A percentile compares a stretch with the other conserved stretches of the same genome.
Evolutionary conservation across 1,284 basidiomycete genomes (phyloP).

Genomic region (Microbotryomycetes sp.): DNA sequence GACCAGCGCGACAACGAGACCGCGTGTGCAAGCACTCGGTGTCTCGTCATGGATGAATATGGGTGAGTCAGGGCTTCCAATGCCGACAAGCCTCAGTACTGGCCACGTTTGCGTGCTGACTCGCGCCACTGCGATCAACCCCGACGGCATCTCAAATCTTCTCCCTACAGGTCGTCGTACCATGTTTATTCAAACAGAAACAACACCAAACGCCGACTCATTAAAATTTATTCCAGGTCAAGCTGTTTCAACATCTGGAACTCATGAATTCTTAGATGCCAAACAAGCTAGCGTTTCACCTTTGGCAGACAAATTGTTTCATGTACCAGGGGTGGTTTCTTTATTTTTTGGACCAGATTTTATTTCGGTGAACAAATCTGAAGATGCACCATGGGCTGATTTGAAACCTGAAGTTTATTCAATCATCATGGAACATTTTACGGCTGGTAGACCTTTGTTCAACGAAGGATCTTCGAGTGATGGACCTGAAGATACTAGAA

Average conservation of each 20-base stretch:
- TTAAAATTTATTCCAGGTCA: slow-evolving; percentile 96
- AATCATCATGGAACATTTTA: slow-evolving; percentile 97
- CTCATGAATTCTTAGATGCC: slow-evolving; percentile 87
- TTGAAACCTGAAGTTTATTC: slow-evolving; percentile 98
- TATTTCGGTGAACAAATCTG: slow-evolving; percentile 89
- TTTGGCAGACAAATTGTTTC: slow-evolving; percentile 85
- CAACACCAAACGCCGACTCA: slow-evolving; percentile 94
- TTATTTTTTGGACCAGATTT: slow-evolving; percentile 98
- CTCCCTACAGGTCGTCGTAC: slow-evolving; percentile 10
- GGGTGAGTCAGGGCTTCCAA: background rate
- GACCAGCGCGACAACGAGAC: background rate
- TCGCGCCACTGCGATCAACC: too few relatives aligned
- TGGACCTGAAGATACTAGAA: slow-evolving; percentile 88
- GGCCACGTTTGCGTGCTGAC: background rate
- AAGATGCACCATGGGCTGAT: slow-evolving; percentile 76
- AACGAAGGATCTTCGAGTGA: slow-evolving; percentile 52
- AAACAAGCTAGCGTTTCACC: slow-evolving; percentile 76
- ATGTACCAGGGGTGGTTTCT: slow-evolving; percentile 77
- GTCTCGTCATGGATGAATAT: background rate
- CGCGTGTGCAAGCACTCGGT: background rate
- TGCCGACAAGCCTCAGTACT: background rate
- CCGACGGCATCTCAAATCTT: slow-evolving; percentile 6
- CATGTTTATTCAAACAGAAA: slow-evolving; percentile 94
- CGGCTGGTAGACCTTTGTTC: slow-evolving; percentile 78
- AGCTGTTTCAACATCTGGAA: slow-evolving; percentile 73